A percentile compares a stretch with the other conserved stretches of the same genome.
phyloP scores from a whole-genome alignment of 768 basidiomycete genomes.

The Floccularia luteovirens region DNA sequence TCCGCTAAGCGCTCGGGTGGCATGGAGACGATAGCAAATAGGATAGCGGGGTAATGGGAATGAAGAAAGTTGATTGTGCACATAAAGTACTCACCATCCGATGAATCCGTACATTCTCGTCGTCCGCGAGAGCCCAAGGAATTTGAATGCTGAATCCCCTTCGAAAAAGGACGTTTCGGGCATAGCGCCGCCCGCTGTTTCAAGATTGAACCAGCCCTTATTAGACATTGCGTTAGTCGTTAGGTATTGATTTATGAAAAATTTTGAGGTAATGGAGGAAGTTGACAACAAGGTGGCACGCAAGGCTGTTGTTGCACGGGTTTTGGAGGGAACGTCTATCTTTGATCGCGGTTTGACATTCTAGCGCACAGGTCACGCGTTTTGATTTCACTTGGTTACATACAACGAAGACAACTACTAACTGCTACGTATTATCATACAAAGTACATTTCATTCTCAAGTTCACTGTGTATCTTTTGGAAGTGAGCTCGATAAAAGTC shows the following conservation, averaged over 20 bases:
- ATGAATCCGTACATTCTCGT: constrained; percentile 83
- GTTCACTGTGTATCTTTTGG: constrained; percentile 15
- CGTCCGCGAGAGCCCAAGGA: constrained; percentile 69
- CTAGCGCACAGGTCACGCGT: no score
- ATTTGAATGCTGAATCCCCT: constrained; percentile 82
- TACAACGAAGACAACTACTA: no score
- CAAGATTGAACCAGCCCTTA: constrained; percentile 87
- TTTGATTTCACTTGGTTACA: no score
- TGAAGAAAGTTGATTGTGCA: no score
- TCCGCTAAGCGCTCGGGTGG: neutral
- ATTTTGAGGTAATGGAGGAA: neutral
- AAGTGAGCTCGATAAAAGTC: constrained; percentile 26
- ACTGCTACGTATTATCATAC: no score
- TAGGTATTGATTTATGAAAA: neutral
- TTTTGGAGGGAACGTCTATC: no score
- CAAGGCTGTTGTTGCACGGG: no score
- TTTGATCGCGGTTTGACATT: no score
- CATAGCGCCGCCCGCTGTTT: constrained; percentile 50
- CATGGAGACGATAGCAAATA: neutral
- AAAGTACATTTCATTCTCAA: constrained; percentile 22
- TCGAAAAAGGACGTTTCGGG: constrained; percentile 83
- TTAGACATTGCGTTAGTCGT: constrained; percentile 30
- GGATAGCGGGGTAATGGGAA: neutral
- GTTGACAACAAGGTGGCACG: constrained; percentile 2
- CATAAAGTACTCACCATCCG: constrained; percentile 76